These are phyloP conservation scores for Colletotrichum viniferum DNA, from an alignment of 2,329 filamentous ascomycete genomes.

Conservation along the genomic window DNA sequence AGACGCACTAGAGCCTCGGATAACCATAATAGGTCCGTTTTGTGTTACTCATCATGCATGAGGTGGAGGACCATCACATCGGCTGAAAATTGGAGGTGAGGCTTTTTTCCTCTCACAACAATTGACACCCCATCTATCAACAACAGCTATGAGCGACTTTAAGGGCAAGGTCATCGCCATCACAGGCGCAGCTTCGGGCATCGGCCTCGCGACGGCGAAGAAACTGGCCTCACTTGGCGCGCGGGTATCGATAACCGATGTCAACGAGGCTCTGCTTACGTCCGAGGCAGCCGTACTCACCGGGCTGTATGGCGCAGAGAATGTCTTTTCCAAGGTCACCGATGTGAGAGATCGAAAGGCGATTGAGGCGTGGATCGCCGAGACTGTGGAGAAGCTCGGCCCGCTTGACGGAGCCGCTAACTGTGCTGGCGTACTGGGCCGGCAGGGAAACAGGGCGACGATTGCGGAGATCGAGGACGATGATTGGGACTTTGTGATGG, in stretches of 20 bases:
- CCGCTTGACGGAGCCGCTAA: slow-evolving; percentile 48
- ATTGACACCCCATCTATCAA: neutral
- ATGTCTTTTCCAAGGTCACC: slow-evolving; percentile 4
- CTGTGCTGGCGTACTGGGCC: slow-evolving; percentile 31
- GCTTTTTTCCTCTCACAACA: neutral
- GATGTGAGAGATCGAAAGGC: slow-evolving; percentile 20
- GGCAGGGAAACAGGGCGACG: slow-evolving; percentile 8
- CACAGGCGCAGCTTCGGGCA: slow-evolving; percentile 54
- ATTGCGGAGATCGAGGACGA: slow-evolving; percentile 37
- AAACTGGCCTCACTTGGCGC: slow-evolving; percentile 48
- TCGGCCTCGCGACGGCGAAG: slow-evolving; percentile 52
- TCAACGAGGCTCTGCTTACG: slow-evolving; percentile 38
- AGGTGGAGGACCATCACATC: neutral
- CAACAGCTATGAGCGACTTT: slow-evolving; percentile 13
- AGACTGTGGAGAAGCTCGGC: slow-evolving; percentile 38
- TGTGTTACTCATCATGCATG: neutral
- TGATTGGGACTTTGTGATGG: slow-evolving; percentile 46
- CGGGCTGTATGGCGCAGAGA: neutral
- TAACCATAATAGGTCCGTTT: neutral
- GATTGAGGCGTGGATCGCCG: slow-evolving; percentile 31
- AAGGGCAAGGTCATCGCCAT: slow-evolving; percentile 49
- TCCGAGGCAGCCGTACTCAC: slow-evolving; percentile 8
- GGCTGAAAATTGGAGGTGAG: neutral
- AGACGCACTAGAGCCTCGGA: neutral
- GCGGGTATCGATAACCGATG: slow-evolving; percentile 51